Percentiles rank a stretch among this genome's conserved stretches.
phyloP scores from a whole-genome alignment of 331 rosid species.

The Phaseolus coccineus region DNA sequence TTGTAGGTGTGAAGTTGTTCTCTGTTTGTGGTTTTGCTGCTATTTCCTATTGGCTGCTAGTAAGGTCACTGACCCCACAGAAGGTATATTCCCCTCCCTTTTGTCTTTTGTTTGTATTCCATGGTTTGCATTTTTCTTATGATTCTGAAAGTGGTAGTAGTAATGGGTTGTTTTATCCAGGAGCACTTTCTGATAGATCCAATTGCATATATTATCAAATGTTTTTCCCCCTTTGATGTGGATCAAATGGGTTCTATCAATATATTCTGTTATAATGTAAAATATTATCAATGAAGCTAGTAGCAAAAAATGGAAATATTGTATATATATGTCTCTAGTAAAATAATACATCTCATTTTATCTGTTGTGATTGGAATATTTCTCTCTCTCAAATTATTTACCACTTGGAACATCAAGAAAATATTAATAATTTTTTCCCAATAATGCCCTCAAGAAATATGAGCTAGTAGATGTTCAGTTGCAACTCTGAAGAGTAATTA shows the following conservation, averaged over 20 bases:
- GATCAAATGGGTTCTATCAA: not conserved
- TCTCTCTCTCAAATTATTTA: not conserved
- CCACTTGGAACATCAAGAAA: not conserved
- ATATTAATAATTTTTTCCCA: not conserved
- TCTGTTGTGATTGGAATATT: not conserved
- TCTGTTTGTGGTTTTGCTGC: constrained; percentile 57
- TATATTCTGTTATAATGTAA: not conserved
- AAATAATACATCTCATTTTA: not conserved
- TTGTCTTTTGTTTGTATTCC: not conserved
- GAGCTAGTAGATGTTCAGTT: not conserved
- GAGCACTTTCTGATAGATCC: not conserved
- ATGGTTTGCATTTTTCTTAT: not conserved
- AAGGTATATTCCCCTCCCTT: constrained; percentile 54
- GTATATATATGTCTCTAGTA: not conserved
- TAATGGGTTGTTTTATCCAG: not conserved
- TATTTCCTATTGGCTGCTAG: constrained; percentile 46
- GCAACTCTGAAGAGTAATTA: not conserved
- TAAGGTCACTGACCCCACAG: constrained; percentile 55
- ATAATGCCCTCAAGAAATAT: not conserved
- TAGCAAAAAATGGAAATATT: not conserved
- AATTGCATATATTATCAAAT: not conserved
- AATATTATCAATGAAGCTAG: not conserved
- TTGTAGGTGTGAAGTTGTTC: constrained; percentile 49
- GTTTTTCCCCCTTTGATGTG: not conserved
- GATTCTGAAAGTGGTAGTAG: constrained; percentile 32